A percentile compares a stretch with the other conserved stretches of the same genome.
These are phyloP conservation scores for Citrullus mucosospermus DNA, from an alignment of 306 rosid species.

Conservation along the genomic window DNA sequence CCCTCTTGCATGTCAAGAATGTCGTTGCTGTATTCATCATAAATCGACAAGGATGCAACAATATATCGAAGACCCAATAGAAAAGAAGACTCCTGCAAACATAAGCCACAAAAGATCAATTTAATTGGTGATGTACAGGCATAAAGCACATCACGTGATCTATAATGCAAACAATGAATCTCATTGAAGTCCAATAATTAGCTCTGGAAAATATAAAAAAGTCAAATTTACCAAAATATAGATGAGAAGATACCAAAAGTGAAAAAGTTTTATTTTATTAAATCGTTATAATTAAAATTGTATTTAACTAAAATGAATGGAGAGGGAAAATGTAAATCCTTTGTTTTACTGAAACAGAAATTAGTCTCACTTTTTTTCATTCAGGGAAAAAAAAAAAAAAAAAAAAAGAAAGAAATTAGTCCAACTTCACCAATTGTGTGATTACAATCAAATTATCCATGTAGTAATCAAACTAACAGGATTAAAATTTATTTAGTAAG, in stretches of 20 bases:
- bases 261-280: not conserved
- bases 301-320: not conserved
- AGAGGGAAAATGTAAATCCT: not conserved
- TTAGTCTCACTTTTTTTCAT: not conserved
- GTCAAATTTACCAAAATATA: not conserved
- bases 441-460: not conserved
- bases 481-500: not conserved
- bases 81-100: conserved; percentile 72
- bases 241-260: not conserved
- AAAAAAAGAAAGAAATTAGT: not conserved
- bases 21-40: conserved; percentile 92
- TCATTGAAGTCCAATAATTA: not conserved
- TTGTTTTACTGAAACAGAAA: not conserved
- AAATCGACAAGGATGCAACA: conserved; percentile 70
- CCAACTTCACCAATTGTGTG: not conserved
- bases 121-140: not conserved
- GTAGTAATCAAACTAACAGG: not conserved
- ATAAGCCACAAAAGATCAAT: conserved; percentile 10
- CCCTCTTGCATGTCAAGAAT: conserved; percentile 92
- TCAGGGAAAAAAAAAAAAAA: too few relatives aligned
- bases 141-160: not conserved
- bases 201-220: not conserved
- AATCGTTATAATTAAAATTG: not conserved
- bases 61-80: conserved; percentile 46
- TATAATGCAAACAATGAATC: not conserved